These are phyloP conservation scores for Heracleum sosnowskyi DNA, from an alignment of 129 eudicot species.

Conservation along the genomic window DNA sequence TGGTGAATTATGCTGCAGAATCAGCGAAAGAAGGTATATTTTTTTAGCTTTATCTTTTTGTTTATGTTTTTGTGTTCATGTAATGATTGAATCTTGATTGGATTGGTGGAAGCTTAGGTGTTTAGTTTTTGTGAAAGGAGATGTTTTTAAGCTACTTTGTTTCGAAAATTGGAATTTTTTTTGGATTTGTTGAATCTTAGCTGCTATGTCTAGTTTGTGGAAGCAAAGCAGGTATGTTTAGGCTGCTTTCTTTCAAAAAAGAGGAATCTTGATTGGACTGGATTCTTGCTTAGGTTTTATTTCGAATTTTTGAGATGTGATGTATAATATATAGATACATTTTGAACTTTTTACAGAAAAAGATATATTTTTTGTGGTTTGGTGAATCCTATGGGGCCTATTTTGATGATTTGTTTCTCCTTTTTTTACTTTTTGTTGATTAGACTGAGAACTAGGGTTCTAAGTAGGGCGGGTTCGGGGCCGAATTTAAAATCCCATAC, in stretches of 20 bases:
- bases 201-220: neutral
- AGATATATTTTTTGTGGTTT: neutral
- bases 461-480: too few relatives aligned
- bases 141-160: neutral
- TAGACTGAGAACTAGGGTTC: neutral
- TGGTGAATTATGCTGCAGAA: constrained; percentile 51
- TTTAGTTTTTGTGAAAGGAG: neutral
- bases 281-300: neutral
- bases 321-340: too few relatives aligned
- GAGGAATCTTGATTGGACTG: neutral
- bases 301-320: neutral
- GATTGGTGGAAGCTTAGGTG: neutral
- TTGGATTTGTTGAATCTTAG: neutral
- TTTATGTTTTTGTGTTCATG: neutral
- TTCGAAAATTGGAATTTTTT: neutral
- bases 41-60: neutral
- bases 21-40: constrained; percentile 63
- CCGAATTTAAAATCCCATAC: too few relatives aligned
- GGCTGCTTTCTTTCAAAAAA: neutral
- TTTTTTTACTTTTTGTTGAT: neutral
- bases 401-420: neutral
- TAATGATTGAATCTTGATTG: neutral
- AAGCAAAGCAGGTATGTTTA: neutral
- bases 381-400: neutral
- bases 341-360: neutral